Evolutionary conservation across 768 basidiomycete species (phyloP).

Genomic region (Termitomyces sp.): DNA sequence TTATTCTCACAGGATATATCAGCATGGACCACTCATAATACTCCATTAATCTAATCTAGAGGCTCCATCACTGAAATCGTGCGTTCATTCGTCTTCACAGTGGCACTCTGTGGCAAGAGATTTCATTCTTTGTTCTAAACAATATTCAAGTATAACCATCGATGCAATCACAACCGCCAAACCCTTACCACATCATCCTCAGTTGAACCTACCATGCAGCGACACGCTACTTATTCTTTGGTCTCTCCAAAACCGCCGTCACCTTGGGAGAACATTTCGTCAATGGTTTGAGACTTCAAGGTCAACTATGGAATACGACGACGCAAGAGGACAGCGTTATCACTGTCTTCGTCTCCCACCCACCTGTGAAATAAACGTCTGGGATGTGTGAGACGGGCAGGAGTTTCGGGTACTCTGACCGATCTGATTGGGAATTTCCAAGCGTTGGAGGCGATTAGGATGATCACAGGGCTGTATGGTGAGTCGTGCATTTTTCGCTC

Average conservation of each 20-base stretch:
- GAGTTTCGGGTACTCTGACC: constrained; percentile 84
- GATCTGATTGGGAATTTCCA: constrained; percentile 88
- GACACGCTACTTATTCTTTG: constrained; percentile 92
- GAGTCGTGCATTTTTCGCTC: too few species aligned
- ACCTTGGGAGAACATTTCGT: constrained; percentile 42
- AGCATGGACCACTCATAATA: too few species aligned
- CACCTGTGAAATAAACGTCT: too few species aligned
- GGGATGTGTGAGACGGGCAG: constrained; percentile 86
- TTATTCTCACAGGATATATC: too few species aligned
- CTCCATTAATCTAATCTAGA: too few species aligned
- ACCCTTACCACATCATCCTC: too few species aligned
- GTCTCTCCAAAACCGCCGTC: constrained; percentile 82
- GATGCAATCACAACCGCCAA: constrained; percentile 48
- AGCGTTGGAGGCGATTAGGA: constrained; percentile 84
- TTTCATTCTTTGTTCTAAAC: constrained; percentile 34
- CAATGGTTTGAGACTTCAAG: constrained; percentile 68
- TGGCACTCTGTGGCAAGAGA: too few species aligned
- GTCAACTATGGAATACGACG: constrained; percentile 78
- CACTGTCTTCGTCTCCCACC: too few species aligned
- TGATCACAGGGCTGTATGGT: too few species aligned
- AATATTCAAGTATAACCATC: constrained; percentile 68
- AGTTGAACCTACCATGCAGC: constrained; percentile 90
- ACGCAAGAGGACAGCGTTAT: constrained; percentile 81
- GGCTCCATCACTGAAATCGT: too few species aligned
- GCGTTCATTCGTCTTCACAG: too few species aligned